phyloP scores from a whole-genome alignment of 768 basidiomycete species.

The Lactarius akahatsu region DNA sequence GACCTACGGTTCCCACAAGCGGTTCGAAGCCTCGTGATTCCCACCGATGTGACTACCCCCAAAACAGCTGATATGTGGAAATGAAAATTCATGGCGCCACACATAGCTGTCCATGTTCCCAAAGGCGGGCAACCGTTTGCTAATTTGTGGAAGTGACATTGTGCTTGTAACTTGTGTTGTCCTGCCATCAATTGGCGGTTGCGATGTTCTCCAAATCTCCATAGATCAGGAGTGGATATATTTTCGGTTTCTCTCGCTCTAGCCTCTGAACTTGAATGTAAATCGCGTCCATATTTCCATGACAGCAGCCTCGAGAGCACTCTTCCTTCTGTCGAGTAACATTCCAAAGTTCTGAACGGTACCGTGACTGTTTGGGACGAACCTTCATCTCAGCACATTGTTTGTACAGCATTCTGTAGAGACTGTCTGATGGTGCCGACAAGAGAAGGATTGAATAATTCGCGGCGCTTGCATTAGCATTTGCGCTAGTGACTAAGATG shows the following conservation, averaged over 20 bases:
- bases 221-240: constrained; percentile 85
- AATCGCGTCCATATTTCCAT: constrained; percentile 85
- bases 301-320: constrained; percentile 69
- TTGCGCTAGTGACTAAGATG: neutral
- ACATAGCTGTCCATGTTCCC: neutral
- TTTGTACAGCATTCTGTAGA: neutral
- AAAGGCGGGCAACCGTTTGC: constrained; percentile 1
- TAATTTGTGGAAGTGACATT: constrained; percentile 80
- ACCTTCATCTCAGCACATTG: neutral
- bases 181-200: constrained; percentile 91
- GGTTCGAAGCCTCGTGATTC: constrained; percentile 96
- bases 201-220: constrained; percentile 86
- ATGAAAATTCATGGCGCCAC: constrained; percentile 3
- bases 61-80: constrained; percentile 84
- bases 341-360: neutral
- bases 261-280: constrained; percentile 67
- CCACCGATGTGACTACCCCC: constrained; percentile 90
- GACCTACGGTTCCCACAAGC: constrained; percentile 90
- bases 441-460: neutral
- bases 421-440: neutral
- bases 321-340: constrained; percentile 40
- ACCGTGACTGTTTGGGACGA: neutral
- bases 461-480: neutral
- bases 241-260: constrained; percentile 54
- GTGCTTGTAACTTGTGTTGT: constrained; percentile 80